phyloP scores from a whole-genome alignment of 2,329 filamentous ascomycete genomes.

The Orbilia ellipsospora region DNA sequence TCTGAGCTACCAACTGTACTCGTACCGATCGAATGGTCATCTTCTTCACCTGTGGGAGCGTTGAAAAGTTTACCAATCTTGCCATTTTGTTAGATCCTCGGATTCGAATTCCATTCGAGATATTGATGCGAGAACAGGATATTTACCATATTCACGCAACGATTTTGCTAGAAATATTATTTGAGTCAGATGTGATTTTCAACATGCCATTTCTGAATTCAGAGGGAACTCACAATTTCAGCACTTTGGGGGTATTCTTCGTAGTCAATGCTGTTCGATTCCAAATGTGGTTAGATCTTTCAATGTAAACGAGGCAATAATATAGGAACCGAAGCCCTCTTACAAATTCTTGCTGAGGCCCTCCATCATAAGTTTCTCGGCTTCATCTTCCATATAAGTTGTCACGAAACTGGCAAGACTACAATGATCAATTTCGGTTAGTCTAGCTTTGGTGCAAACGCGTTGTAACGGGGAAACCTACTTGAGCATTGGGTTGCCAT shows the following conservation, averaged over 20 bases:
- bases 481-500: conserved; percentile 90
- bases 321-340: background rate
- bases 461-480: conserved; percentile 62
- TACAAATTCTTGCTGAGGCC: conserved; percentile 90
- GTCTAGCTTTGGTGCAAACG: background rate
- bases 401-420: conserved; percentile 93
- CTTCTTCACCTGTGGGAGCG: conserved; percentile 71
- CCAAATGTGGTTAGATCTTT: background rate
- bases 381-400: conserved; percentile 97
- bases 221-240: conserved; percentile 68
- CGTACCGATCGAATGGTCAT: conserved; percentile 79
- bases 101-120: background rate
- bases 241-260: conserved; percentile 84
- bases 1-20: conserved; percentile 91
- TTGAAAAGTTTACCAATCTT: conserved; percentile 86
- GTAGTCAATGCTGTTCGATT: conserved; percentile 73
- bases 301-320: conserved; percentile 52
- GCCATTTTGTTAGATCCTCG: background rate
- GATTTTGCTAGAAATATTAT: conserved; percentile 72
- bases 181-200: background rate
- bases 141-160: conserved; percentile 79
- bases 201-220: background rate
- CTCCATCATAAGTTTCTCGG: conserved; percentile 93
- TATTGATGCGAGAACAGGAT: background rate
- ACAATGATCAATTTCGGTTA: conserved; percentile 56